Percentiles rank a stretch among this genome's conserved stretches.
phyloP scores from a whole-genome alignment of 2,329 filamentous ascomycete species.

The Penicillium italicum region DNA sequence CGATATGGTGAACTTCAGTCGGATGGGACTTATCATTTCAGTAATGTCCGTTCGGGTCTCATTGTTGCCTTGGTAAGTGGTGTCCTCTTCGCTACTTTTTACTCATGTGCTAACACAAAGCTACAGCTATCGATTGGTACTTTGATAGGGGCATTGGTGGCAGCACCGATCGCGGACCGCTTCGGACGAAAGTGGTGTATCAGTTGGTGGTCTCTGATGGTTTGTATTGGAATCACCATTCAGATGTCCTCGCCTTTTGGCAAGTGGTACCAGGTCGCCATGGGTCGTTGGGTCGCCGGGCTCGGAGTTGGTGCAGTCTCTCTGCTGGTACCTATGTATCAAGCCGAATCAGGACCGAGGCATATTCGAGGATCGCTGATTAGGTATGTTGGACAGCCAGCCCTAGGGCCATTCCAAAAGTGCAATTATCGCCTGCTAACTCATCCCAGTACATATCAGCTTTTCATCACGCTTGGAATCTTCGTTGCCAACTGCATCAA shows the following conservation, averaged over 20 bases:
- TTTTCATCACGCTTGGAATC: conserved; percentile 48
- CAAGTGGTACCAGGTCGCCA: conserved; percentile 42
- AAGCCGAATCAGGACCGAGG: conserved; percentile 43
- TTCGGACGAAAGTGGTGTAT: conserved; percentile 45
- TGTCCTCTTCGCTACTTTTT: neutral
- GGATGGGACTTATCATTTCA: conserved; percentile 37
- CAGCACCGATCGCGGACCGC: conserved; percentile 42
- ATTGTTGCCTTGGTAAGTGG: conserved; percentile 41
- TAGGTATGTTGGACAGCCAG: conserved; percentile 21
- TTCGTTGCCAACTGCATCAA: conserved; percentile 48
- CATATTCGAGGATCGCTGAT: conserved; percentile 46
- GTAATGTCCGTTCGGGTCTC: conserved; percentile 41
- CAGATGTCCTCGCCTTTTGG: conserved; percentile 39
- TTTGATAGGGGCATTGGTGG: conserved; percentile 41
- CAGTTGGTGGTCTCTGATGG: conserved; percentile 38
- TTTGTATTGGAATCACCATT: conserved; percentile 41
- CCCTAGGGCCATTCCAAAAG: too few relatives aligned
- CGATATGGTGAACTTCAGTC: conserved; percentile 35
- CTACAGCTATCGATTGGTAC: conserved; percentile 46
- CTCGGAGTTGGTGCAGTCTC: conserved; percentile 44
- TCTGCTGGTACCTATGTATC: conserved; percentile 46
- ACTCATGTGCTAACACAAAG: neutral
- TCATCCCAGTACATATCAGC: conserved; percentile 41
- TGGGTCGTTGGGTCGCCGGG: conserved; percentile 45
- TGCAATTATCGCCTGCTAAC: neutral